These are phyloP conservation scores for Yamadazyma diddensiae DNA, from an alignment of 1,139 yeast genomes.

Conservation along the genomic window DNA sequence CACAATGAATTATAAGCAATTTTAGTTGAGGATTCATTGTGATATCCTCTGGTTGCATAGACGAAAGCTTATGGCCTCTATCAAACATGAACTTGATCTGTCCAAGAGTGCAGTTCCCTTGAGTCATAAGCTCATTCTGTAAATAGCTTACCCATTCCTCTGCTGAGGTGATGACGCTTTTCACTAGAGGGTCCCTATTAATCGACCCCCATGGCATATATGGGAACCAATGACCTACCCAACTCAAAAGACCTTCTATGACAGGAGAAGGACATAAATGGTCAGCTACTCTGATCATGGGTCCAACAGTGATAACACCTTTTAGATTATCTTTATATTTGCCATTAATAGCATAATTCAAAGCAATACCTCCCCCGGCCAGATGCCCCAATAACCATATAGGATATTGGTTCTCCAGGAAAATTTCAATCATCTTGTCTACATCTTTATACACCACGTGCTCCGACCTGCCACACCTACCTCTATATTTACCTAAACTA, in stretches of 20 bases:
- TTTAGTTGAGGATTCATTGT: constrained; percentile 10
- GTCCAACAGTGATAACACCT: constrained; percentile 18
- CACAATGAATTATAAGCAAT: constrained; percentile 18
- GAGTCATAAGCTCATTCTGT: constrained; percentile 16
- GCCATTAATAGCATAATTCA: constrained; percentile 19
- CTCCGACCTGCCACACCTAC: constrained; percentile 15
- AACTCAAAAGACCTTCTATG: constrained; percentile 11
- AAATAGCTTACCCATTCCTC: constrained; percentile 19
- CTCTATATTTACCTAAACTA: constrained; percentile 18
- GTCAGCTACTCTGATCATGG: constrained; percentile 16
- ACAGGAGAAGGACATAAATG: constrained; percentile 12
- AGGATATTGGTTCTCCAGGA: constrained; percentile 5
- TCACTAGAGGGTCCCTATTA: constrained; percentile 9
- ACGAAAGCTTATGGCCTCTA: constrained; percentile 16
- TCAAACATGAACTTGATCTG: constrained; percentile 18
- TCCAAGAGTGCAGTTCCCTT: constrained; percentile 18
- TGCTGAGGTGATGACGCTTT: constrained; percentile 18
- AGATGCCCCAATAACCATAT: constrained; percentile 20
- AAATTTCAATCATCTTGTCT: constrained; percentile 18
- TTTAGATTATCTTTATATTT: constrained; percentile 14
- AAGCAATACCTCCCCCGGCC: constrained; percentile 22
- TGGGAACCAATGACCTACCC: constrained; percentile 14
- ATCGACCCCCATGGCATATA: constrained; percentile 14
- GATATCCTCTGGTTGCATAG: constrained; percentile 7
- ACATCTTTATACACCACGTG: constrained; percentile 16